Evolutionary conservation across 129 eudicot genomes (phyloP), one percentile per base, ranked within the genome.

Genomic region (Glebionis coronaria): DNA sequence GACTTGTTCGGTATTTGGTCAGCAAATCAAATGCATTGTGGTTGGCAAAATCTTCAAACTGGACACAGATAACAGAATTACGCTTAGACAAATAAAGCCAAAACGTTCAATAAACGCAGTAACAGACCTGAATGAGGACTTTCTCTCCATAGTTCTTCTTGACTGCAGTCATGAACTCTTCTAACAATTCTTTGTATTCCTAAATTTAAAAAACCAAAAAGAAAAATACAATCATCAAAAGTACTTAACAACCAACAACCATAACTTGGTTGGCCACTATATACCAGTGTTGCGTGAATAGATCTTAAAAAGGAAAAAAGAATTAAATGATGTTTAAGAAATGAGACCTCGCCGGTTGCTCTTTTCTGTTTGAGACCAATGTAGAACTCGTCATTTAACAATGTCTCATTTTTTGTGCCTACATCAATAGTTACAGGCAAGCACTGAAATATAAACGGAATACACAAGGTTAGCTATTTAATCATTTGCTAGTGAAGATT

Each of bases 1-100:
- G 97, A 64, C 87, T 73, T 51, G 85, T 73, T 61, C 98, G 86
- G 79, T 88, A 93, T 77, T 71, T 93, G 21, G 75, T 65, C 76
- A 93, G 90, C 76, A 93, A 80, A 44, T 93, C 95, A 68, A 93
- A 93, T 16, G 98, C 98, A 40, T 92, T 92, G 78, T 92, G 98
- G 90, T 92, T 92, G 62, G 96, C 98, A 78, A 92, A 91, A 82
- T 92, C 98, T 82, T 92, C 96, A 84, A 92, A 92, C 80, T 76
- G 46, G 45, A 59, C n/a, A 67, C 15, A 27, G 12, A 42, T 5
- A 27, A 15, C 60, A 16, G 47, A 50, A 63, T 73, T 38, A n/a
- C 4, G 16, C 56, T 63, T 44, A 44, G 64, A 63, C 25, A 16
- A 58, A 27, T 16, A 49, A 3, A 47, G 16, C 4, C 28, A 46